phyloP scores from a whole-genome alignment of 2,329 filamentous ascomycete species.

The Aspergillus sp. region DNA sequence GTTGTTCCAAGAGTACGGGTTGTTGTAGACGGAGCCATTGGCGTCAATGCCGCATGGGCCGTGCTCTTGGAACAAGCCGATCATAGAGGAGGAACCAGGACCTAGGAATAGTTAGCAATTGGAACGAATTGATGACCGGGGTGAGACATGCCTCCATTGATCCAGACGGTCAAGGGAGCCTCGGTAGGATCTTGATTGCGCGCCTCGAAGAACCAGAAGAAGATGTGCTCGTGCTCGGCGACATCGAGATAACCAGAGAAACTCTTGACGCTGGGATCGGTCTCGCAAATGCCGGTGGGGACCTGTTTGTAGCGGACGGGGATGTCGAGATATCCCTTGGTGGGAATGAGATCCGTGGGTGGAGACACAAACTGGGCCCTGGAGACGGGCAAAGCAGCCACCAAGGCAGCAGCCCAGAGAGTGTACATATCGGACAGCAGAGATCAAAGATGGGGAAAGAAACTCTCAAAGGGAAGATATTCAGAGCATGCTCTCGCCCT shows the following conservation, averaged over 20 bases:
- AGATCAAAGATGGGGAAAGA: not conserved
- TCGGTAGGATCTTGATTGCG: slow-evolving; percentile 8
- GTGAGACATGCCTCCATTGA: slow-evolving; percentile 19
- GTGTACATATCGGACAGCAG: not conserved
- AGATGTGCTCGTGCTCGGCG: slow-evolving; percentile 10
- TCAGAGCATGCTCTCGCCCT: no score
- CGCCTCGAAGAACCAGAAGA: slow-evolving; percentile 9
- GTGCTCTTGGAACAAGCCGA: slow-evolving; percentile 37
- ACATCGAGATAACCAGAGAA: slow-evolving; percentile 12
- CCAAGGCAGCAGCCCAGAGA: not conserved
- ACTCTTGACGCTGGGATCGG: slow-evolving; percentile 10
- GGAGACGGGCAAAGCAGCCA: not conserved
- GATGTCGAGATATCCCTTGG: slow-evolving; percentile 11
- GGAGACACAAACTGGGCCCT: slow-evolving; percentile 6
- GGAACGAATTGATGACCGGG: not conserved
- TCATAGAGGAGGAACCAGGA: slow-evolving; percentile 35
- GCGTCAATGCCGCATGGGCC: slow-evolving; percentile 32
- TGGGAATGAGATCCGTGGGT: slow-evolving; percentile 1
- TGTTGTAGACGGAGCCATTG: slow-evolving; percentile 24
- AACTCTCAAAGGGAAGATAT: not conserved
- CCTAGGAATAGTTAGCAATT: not conserved
- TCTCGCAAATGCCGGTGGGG: slow-evolving; percentile 10
- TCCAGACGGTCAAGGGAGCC: slow-evolving; percentile 23
- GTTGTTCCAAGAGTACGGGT: slow-evolving; percentile 26
- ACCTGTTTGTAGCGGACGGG: slow-evolving; percentile 13